phyloP scores from a whole-genome alignment of 2,329 filamentous ascomycete species.

The Orbilia ellipsospora region DNA sequence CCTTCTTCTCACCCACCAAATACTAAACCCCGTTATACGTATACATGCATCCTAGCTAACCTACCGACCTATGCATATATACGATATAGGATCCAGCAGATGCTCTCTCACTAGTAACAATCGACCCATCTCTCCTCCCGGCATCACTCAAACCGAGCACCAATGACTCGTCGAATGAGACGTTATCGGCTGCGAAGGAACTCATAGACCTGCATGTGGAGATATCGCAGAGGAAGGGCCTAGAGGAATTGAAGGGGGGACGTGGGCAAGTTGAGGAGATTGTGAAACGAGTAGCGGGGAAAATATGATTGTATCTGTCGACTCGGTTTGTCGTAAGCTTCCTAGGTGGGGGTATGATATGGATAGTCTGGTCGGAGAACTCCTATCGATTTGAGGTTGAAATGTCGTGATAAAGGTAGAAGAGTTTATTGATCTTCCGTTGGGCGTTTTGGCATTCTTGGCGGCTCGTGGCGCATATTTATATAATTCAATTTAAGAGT shows the following conservation, averaged over 20 bases:
- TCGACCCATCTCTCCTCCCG: constrained; percentile 46
- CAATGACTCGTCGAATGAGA: constrained; percentile 6
- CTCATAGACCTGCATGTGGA: constrained; percentile 52
- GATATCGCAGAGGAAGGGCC: constrained; percentile 47
- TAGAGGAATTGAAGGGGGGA: constrained; percentile 41
- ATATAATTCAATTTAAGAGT: no score
- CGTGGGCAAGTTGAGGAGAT: constrained; percentile 43
- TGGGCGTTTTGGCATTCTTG: no score
- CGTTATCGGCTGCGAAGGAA: constrained; percentile 36
- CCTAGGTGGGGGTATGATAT: no score
- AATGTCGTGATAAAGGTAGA: no score
- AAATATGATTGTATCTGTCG: constrained; percentile 15
- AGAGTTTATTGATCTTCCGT: no score
- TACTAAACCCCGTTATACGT: no score
- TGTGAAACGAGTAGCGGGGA: constrained; percentile 33
- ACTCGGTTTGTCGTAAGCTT: no score
- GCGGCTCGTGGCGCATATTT: no score
- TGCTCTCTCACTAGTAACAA: constrained; percentile 49
- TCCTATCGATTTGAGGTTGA: no score
- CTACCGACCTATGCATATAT: no score
- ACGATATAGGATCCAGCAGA: constrained; percentile 37
- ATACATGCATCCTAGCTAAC: no score
- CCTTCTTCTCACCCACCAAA: background rate
- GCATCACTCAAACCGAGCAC: constrained; percentile 10
- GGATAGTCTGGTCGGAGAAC: no score